Conservation (phyloP, 164 flowering plant species). For the Magnolia officinalis region DNA sequence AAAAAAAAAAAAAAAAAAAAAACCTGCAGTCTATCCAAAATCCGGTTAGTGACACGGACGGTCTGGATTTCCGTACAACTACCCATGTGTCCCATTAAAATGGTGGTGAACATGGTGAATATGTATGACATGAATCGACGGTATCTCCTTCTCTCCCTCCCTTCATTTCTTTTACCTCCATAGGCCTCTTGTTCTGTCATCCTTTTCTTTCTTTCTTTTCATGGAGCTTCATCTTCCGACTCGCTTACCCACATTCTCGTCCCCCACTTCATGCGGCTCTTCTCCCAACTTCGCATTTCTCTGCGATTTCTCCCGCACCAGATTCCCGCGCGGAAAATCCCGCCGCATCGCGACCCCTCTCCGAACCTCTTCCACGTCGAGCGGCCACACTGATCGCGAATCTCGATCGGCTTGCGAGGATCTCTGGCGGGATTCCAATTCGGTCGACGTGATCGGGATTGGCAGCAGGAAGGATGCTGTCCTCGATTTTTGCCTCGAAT, state of each 20-base stretch:
- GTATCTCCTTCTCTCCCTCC: no score
- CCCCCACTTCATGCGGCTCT: slow-evolving; percentile 2
- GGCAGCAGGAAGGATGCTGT: slow-evolving; percentile 82
- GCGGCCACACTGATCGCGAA: slow-evolving; percentile 2
- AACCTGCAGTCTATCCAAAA: no score
- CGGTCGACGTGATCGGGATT: slow-evolving; percentile 66
- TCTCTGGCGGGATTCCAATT: slow-evolving; percentile 18
- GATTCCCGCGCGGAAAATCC: slow-evolving; percentile 5
- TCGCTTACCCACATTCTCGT: neutral
- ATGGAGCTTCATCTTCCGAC: slow-evolving; percentile 6
- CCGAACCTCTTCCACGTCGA: slow-evolving; percentile 11
- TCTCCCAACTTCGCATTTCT: neutral
- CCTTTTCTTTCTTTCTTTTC: neutral
- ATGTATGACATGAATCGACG: no score
- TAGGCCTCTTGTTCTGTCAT: neutral
- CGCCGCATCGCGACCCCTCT: slow-evolving; percentile 5
- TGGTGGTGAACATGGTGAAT: no score
- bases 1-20: no score
- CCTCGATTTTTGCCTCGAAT: slow-evolving; percentile 62
- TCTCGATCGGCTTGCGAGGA: slow-evolving; percentile 12
- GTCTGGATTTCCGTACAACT: no score
- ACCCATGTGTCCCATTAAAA: no score
- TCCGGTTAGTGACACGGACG: no score
- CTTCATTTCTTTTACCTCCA: no score
- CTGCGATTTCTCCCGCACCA: slow-evolving; percentile 7